Base-by-base conservation (phyloP, 805 yeast genomes). In the Candida adriatica region DNA sequence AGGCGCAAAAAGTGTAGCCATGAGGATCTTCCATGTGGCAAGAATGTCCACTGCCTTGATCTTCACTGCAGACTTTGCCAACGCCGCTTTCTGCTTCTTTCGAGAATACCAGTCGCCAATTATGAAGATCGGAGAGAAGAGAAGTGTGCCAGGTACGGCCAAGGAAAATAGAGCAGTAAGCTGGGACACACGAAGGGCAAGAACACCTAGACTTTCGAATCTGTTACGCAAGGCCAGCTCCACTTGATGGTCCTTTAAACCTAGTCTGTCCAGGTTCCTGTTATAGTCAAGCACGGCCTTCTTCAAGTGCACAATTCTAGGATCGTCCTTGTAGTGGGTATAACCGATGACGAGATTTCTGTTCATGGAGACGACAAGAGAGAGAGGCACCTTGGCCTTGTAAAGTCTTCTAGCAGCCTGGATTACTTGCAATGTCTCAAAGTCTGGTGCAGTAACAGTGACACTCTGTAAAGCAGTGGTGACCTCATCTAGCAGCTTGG, bases 11-110 rank as follows among this genome's bases (percentile, higher is more conserved):
- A 85, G 80, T 60, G 90, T 68, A 13, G 90, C 77, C 16, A 88
- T 84, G 38, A 88, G 67, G 27, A 90, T 73, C 57, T 90, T 90
- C 98, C 98, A 90, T 2, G 96, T 85, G 3, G 96, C 96, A 34
- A 90, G 66, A 24, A 90, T 94, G 55, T 90, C 98, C 30, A 73
- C 75, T 10, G 94, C 97, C 53, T 79, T 77, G 41, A 90, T 78
- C 53, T 90, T 90, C 13, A 90, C 98, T 1, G 84, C 70, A 0
- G 96, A 86, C n/a, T 72, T 81, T n/a, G 85, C 87, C 38, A 90
- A 64, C 0, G 97, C 97, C 22, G 75, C 70, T 38, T 58, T 64
- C 24, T 88, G 86, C 58, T 88, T 87, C 40, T 66, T 64, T 37
- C 66, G 71, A 10, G 95, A 79, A 34, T 84, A 79, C 18, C 58